Base-by-base conservation (phyloP, 2,329 filamentous ascomycete species). In the Gyromitra esculenta region DNA sequence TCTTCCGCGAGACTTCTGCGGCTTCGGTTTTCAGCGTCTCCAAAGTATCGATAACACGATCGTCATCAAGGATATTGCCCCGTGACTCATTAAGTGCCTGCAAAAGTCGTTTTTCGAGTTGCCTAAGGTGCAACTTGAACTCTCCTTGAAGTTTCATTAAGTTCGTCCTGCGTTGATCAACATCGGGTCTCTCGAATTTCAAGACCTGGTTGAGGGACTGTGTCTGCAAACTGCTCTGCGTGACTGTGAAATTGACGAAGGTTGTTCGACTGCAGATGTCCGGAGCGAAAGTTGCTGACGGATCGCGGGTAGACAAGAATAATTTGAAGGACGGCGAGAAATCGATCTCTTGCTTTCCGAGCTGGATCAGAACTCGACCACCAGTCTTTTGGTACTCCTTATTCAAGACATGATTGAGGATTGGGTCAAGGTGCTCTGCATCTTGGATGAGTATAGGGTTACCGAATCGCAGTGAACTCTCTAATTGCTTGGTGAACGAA, bases 331-430 rank as follows among this genome's bases (percentile, higher is more conserved):
- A 90, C 0, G 96, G 95, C 65, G 96, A 99, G 85, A 99, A 99
- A 84, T 99, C 96, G 80, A 99, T 99, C 85, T 99, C 94, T 84
- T 99, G 96, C 84, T 96, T 97, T 82, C 96, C 96, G 52, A 99
- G 92, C 84, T 99, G 96, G 79, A 99, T 99, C 68, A 99, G 90
- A 59, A 98, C 95, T 88, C 96, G 95, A 25, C 96, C 96, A 80
- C 96, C 96, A 37, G 96, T 99, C 86, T 94, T 96, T 84, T 99
- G 96, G 84, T 99, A 99, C 83, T 99, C 96, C 84, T 99, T 99
- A 86, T 99, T 99, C 84, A 99, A 89, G 72, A 99, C 95, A 81
- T 99, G 96, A 82, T 98, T 99, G 81, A 99, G 90, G 76, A 99
- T 94, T 0, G 96, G 96, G 82, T 99, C 96, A 73, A 99, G 86